Conservation (phyloP, 495 filamentous ascomycete genomes). For the Aspergillus biplanus region DNA sequence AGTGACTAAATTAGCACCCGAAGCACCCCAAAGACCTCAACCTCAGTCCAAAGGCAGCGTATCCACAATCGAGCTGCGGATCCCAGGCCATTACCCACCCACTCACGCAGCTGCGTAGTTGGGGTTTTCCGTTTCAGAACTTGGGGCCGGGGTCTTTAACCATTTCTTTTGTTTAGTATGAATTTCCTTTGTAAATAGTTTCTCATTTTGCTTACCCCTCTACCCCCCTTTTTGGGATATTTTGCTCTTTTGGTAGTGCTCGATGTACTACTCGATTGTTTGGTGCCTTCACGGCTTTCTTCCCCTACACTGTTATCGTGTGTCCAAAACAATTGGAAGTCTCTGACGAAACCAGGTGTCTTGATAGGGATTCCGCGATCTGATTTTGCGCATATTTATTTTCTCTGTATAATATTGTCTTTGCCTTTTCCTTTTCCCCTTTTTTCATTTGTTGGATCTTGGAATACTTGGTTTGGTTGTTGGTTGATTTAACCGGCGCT, state of each 20-base stretch:
- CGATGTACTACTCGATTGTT: too few relatives aligned
- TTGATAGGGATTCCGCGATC: not conserved
- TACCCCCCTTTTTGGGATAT: not conserved
- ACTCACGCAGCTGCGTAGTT: not conserved
- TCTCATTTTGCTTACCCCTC: not conserved
- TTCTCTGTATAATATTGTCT: slow-evolving; percentile 18
- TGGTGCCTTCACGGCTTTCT: not conserved
- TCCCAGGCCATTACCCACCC: slow-evolving; percentile 17
- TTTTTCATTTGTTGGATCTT: slow-evolving; percentile 13
- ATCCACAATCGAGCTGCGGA: slow-evolving; percentile 17
- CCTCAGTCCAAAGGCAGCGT: slow-evolving; percentile 16
- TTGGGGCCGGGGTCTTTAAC: not conserved
- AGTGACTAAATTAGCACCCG: not conserved
- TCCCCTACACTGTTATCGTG: not conserved
- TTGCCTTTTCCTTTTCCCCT: slow-evolving; percentile 14
- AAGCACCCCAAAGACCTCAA: slow-evolving; percentile 6
- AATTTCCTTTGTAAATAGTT: slow-evolving; percentile 9
- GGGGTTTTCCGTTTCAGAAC: not conserved
- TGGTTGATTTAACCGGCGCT: not conserved
- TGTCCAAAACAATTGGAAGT: not conserved
- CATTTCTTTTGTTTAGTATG: not conserved
- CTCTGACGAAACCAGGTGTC: not conserved
- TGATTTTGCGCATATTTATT: slow-evolving; percentile 16
- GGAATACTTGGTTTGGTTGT: slow-evolving; percentile 2
- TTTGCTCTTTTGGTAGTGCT: not conserved